Base-by-base conservation (phyloP, 768 basidiomycete species). In the Calocybe gangraenosa region DNA sequence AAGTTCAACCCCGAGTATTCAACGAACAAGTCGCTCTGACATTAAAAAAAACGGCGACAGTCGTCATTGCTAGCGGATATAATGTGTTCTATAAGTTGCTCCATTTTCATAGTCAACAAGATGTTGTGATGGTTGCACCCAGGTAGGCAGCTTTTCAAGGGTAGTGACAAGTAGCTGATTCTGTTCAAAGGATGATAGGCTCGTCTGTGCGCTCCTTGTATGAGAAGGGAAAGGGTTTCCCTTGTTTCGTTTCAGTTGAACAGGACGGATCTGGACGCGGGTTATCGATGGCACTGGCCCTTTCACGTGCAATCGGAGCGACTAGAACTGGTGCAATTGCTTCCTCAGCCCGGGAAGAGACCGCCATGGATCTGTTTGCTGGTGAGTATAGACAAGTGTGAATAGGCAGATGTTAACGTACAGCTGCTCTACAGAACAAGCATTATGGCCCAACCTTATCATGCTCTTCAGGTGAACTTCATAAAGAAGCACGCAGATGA, bases 121-220 rank as follows among this genome's bases (percentile, higher is more conserved):
- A 81, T 55, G 78, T 82, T 20, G 74, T 81, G 19, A 83, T 82
- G 81, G 81, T 83, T 39, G 81, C 80, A 14, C 81, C 81, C 10
- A 70, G 81, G 80, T 78, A 20, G 49, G 50, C 20, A 10, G 23
- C 38, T 20, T 13, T 7, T 28, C 18, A 10, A 8, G 14, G 23
- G 15, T 18, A 10, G 6, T 5, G 30, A 37, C 10, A 17, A 17
- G 7, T 25, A 13, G 18, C 44, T 48, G 38, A 44, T 40, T 1
- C 35, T 21, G 38, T 17, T 21, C 32, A 13, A 49, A 81, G 80
- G 32, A 82, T 82, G 81, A 82, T 82, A 46, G 81, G 81, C 7
- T 80, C 78, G 23, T 81, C 80, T 7, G 81, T 82, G 19, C 73
- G 81, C 4, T 78, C 78, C 18, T 60, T 82, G 22, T 82, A 78